Conservation (phyloP, 768 basidiomycete species). For the Imleria badia region DNA sequence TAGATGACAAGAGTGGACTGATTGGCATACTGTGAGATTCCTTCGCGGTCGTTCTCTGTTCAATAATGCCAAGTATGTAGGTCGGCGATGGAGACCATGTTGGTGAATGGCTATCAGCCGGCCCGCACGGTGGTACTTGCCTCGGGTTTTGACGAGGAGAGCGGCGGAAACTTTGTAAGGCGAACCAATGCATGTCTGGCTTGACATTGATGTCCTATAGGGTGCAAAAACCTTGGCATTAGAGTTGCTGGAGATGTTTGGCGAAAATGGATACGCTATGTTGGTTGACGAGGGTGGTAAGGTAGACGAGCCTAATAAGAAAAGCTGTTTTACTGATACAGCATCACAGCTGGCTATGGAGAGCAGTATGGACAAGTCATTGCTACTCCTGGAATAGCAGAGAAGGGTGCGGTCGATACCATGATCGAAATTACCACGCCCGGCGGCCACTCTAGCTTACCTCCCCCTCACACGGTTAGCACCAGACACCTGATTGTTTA, state of each 20-base stretch:
- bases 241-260: conserved; percentile 60
- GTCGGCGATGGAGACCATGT: conserved; percentile 60
- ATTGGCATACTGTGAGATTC: conserved; percentile 57
- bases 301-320: conserved; percentile 11
- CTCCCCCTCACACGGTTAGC: conserved; percentile 74
- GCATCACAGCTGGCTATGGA: conserved; percentile 45
- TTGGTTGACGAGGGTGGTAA: conserved; percentile 87
- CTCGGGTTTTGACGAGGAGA: conserved; percentile 80
- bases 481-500: not conserved
- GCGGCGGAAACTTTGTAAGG: conserved; percentile 47
- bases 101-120: conserved; percentile 64
- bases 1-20: conserved; percentile 66
- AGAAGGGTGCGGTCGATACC: conserved; percentile 71
- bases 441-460: conserved; percentile 87
- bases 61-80: conserved; percentile 26
- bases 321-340: not conserved
- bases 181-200: not conserved
- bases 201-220: conserved; percentile 29
- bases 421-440: conserved; percentile 62
- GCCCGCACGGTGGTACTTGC: conserved; percentile 59
- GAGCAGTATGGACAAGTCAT: conserved; percentile 54
- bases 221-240: conserved; percentile 52
- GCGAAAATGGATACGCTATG: conserved; percentile 69
- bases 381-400: conserved; percentile 63
- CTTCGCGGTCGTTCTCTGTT: not conserved